A percentile compares a stretch with the other conserved stretches of the same genome.
These are phyloP conservation scores for Halophytophthora polymorphica DNA, from an alignment of 352 stramenopile genomes.

Conservation along the genomic window DNA sequence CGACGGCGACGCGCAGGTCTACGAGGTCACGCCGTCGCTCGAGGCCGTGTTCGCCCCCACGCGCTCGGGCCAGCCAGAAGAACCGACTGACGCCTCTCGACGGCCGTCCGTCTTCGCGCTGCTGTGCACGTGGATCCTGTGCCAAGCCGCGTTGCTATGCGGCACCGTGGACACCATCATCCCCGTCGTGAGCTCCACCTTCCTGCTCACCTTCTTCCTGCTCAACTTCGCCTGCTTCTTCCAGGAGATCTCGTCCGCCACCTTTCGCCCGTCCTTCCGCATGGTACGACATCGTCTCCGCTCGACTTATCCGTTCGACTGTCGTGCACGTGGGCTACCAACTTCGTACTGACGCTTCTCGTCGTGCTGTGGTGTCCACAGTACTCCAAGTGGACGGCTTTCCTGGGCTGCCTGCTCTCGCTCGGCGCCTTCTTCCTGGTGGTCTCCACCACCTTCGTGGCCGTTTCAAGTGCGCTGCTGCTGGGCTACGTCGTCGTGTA, in stretches of 20 bases:
- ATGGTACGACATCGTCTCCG: conserved; percentile 25
- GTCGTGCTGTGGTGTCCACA: conserved; percentile 5
- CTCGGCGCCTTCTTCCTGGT: conserved; percentile 40
- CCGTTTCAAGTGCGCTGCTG: conserved; percentile 15
- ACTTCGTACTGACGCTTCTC: neutral
- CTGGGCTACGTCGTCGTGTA: conserved; percentile 29
- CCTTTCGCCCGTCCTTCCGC: conserved; percentile 35
- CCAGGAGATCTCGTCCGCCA: conserved; percentile 38
- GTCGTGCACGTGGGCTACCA: neutral
- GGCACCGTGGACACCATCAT: conserved; percentile 41
- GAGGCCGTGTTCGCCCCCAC: neutral
- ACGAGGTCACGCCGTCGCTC: conserved; percentile 4
- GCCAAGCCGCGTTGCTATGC: conserved; percentile 30
- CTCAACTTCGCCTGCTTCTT: conserved; percentile 61
- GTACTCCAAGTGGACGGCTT: conserved; percentile 52
- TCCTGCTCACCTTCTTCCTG: conserved; percentile 44
- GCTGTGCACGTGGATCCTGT: conserved; percentile 27
- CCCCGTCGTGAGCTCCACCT: conserved; percentile 36
- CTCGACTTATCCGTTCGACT: neutral
- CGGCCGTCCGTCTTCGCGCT: conserved; percentile 4
- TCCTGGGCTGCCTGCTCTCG: conserved; percentile 40
- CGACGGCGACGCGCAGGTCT: neutral
- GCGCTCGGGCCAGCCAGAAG: neutral
- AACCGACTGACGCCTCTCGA: neutral
- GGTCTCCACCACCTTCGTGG: conserved; percentile 41